A percentile compares a stretch with the other conserved stretches of the same genome.
phyloP scores from a whole-genome alignment of 2,329 filamentous ascomycete species.

The Xylaria arbuscula region DNA sequence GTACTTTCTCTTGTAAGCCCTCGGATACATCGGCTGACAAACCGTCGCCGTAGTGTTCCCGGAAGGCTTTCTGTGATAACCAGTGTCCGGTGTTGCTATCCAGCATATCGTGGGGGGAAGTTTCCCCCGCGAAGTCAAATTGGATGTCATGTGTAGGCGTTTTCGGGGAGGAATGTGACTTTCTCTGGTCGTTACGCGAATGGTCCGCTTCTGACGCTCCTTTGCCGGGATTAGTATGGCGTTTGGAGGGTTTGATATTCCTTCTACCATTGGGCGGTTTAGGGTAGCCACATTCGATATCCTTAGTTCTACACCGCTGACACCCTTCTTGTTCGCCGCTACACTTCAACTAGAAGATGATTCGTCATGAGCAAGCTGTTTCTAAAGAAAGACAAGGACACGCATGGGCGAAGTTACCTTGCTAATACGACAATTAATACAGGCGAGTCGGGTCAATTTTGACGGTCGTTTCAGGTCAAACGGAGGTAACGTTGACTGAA shows the following conservation, averaged over 20 bases:
- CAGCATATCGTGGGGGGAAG: background rate
- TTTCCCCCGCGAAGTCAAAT: background rate
- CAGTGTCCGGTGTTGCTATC: background rate
- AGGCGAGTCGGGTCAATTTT: slow-evolving; percentile 3
- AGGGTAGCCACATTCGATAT: slow-evolving; percentile 13
- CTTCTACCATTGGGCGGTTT: slow-evolving; percentile 2
- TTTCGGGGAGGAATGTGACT: slow-evolving; percentile 2
- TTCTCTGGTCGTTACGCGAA: background rate
- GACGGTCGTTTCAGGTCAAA: slow-evolving; percentile 10
- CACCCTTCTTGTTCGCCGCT: slow-evolving; percentile 13
- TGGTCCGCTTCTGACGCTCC: background rate
- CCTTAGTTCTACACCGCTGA: background rate
- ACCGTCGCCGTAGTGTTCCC: background rate
- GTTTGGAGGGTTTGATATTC: slow-evolving; percentile 5
- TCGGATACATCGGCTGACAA: slow-evolving; percentile 3
- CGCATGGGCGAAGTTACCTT: background rate
- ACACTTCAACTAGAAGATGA: slow-evolving; percentile 8
- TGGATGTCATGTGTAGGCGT: background rate
- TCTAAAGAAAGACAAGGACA: background rate
- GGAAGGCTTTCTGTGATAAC: slow-evolving; percentile 12
- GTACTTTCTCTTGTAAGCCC: background rate
- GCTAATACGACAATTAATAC: slow-evolving; percentile 17
- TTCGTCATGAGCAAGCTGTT: slow-evolving; percentile 1
- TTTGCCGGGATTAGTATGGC: slow-evolving; percentile 2
- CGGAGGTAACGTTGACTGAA: background rate